Conservation (phyloP, 208 protist genomes). For the Angomonas ambiguus region DNA sequence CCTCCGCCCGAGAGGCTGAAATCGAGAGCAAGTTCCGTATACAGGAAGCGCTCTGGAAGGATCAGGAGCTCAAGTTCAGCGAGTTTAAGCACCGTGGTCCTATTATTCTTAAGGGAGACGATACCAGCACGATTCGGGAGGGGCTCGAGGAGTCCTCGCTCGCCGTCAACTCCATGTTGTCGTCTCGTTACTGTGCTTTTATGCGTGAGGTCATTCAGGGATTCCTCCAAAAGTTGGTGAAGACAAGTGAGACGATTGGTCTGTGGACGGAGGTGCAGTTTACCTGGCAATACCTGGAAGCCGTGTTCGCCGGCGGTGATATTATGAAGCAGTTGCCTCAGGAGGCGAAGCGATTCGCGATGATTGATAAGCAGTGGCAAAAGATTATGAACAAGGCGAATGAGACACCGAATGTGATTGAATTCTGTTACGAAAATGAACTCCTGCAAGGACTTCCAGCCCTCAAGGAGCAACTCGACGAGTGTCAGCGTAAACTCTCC, state of each 20-base stretch:
- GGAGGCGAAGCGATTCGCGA: constrained; percentile 95
- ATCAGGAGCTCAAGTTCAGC: constrained; percentile 91
- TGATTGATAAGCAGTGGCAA: constrained; percentile 96
- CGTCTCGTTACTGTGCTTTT: constrained; percentile 91
- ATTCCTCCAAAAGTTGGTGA: constrained; percentile 91
- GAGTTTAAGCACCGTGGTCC: constrained; percentile 93
- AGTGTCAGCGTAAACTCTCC: constrained; percentile 97
- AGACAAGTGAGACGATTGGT: constrained; percentile 89
- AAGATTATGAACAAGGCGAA: constrained; percentile 97
- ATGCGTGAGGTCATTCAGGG: constrained; percentile 89
- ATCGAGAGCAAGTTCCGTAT: constrained; percentile 93
- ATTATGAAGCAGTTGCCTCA: constrained; percentile 97
- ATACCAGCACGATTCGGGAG: constrained; percentile 86
- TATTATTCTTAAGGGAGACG: constrained; percentile 92
- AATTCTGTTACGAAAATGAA: constrained; percentile 96
- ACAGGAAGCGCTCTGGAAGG: constrained; percentile 91
- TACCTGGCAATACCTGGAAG: constrained; percentile 96
- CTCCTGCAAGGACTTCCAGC: constrained; percentile 91
- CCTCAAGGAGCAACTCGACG: constrained; percentile 95
- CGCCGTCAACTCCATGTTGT: constrained; percentile 91
- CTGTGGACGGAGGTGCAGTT: constrained; percentile 94
- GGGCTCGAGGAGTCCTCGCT: constrained; percentile 95
- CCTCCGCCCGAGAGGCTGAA: constrained; percentile 94
- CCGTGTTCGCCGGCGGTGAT: constrained; percentile 95
- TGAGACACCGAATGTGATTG: constrained; percentile 92